A percentile compares a stretch with the other conserved stretches of the same genome.
These are phyloP conservation scores for Citrus glauca DNA, from an alignment of 345 rosid genomes.

Conservation along the genomic window DNA sequence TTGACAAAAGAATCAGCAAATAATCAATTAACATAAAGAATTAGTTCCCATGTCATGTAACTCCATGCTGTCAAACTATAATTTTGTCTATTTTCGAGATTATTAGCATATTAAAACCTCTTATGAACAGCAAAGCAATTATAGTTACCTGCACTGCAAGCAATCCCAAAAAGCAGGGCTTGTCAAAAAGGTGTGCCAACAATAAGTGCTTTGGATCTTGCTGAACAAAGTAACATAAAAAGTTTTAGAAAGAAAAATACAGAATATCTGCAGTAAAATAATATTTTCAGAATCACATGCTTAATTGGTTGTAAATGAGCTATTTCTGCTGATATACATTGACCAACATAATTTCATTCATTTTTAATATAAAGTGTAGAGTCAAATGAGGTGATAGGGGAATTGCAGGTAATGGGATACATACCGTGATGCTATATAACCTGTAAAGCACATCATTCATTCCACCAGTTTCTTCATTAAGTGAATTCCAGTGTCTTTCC, in stretches of 20 bases:
- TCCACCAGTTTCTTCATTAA: conserved; percentile 95
- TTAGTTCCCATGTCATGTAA: not conserved
- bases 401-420: conserved; percentile 5
- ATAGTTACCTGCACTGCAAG: conserved; percentile 71
- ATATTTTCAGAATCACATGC: not conserved
- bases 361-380: not conserved
- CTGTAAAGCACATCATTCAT: conserved; percentile 93
- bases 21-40: not conserved
- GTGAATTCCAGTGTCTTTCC: conserved; percentile 73
- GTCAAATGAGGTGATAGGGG: not conserved
- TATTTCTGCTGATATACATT: not conserved
- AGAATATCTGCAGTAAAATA: not conserved
- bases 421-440: conserved; percentile 62
- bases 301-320: not conserved
- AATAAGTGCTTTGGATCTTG: conserved; percentile 74
- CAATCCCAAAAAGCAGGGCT: conserved; percentile 93
- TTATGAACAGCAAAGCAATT: not conserved
- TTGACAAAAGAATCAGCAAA: not conserved
- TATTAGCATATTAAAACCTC: not conserved
- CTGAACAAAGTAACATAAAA: conserved; percentile 37
- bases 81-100: not conserved
- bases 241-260: conserved; percentile 7
- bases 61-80: not conserved
- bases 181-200: conserved; percentile 92
- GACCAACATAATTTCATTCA: not conserved